These are phyloP conservation scores for Helichrysum umbraculigerum DNA, from an alignment of 129 eudicot genomes.

Conservation along the genomic window DNA sequence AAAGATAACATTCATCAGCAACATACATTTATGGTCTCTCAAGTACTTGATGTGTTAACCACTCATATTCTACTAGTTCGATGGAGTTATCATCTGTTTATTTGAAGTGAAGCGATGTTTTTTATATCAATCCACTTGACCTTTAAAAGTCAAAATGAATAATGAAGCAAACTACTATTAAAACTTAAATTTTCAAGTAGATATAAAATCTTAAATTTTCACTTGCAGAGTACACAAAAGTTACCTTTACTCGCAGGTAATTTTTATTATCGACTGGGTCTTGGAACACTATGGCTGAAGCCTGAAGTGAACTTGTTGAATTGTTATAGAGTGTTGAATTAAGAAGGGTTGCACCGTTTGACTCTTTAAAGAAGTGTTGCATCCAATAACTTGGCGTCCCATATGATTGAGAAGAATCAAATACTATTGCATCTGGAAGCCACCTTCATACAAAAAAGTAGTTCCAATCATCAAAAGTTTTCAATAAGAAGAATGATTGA, in stretches of 20 bases:
- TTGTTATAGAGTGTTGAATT: conserved; percentile 43
- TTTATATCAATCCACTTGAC: neutral
- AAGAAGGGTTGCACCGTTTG: conserved; percentile 79
- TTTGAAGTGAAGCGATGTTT: neutral
- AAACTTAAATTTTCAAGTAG: neutral
- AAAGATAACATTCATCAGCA: conserved; percentile 12
- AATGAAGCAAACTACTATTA: neutral
- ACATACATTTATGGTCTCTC: neutral
- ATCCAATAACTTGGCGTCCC: conserved; percentile 98
- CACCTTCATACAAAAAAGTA: conserved; percentile 47
- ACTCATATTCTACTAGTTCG: neutral
- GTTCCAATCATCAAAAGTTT: neutral
- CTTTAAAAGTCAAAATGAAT: neutral
- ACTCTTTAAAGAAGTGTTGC: conserved; percentile 73
- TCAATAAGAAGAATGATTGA: conserved; percentile 1
- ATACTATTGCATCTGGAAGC: conserved; percentile 87
- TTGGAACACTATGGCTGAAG: conserved; percentile 77
- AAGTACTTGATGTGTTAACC: neutral
- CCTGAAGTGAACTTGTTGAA: conserved; percentile 50
- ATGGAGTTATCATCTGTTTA: neutral
- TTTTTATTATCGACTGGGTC: conserved; percentile 36
- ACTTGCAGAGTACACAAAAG: neutral
- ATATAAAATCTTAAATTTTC: neutral
- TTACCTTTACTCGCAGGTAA: conserved; percentile 79
- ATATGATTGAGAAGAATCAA: conserved; percentile 62